phyloP scores from a whole-genome alignment of 192 early-diverging fungal species.

The Coemansia sp. region DNA sequence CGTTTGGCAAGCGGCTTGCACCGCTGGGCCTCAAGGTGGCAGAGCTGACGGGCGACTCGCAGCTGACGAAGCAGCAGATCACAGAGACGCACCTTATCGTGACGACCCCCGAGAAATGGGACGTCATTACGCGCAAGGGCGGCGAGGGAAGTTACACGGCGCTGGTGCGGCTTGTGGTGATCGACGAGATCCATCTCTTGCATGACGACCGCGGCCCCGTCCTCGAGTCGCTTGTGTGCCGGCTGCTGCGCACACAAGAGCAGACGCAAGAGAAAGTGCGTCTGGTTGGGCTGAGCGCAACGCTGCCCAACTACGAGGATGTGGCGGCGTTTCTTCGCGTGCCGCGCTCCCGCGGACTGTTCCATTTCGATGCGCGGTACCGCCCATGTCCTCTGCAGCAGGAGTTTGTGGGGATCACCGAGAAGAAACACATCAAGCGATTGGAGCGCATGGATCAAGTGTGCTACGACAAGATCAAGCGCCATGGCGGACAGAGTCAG shows the following conservation, averaged over 20 bases:
- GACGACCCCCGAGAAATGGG: constrained; percentile 99
- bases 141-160: constrained; percentile 90
- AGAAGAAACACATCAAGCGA: constrained; percentile 93
- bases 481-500: constrained; percentile 82
- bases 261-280: constrained; percentile 87
- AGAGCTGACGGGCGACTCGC: constrained; percentile 95
- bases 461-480: constrained; percentile 91
- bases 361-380: constrained; percentile 91
- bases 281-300: constrained; percentile 91
- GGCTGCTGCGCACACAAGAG: constrained; percentile 86
- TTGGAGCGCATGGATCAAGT: constrained; percentile 98
- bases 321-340: constrained; percentile 95
- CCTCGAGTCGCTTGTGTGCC: constrained; percentile 87
- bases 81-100: constrained; percentile 96
- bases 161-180: constrained; percentile 86
- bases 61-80: constrained; percentile 96
- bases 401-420: constrained; percentile 95
- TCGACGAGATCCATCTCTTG: constrained; percentile 97
- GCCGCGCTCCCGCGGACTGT: constrained; percentile 76
- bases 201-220: constrained; percentile 98
- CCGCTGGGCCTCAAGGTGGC: constrained; percentile 87
- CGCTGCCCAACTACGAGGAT: constrained; percentile 94
- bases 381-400: constrained; percentile 95
- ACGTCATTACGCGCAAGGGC: constrained; percentile 96
- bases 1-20: constrained; percentile 75